phyloP scores from a whole-genome alignment of 495 filamentous ascomycete species.

The Cladorrhinum samala region DNA sequence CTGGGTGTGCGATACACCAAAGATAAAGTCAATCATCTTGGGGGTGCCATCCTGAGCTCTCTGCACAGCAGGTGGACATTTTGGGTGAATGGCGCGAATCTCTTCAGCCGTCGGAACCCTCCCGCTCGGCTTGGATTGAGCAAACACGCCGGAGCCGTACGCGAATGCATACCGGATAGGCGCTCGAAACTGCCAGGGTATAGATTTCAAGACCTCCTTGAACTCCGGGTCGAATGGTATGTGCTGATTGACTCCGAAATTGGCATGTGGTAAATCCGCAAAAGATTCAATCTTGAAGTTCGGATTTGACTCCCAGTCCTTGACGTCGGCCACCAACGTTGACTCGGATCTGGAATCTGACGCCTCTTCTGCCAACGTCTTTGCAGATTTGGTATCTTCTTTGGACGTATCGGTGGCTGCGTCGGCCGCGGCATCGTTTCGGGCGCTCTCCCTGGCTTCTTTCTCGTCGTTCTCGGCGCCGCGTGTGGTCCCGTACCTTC shows the following conservation, averaged over 20 bases:
- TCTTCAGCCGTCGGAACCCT: constrained; percentile 45
- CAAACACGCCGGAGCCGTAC: constrained; percentile 94
- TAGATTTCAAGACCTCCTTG: constrained; percentile 79
- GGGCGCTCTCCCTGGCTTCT: constrained; percentile 16
- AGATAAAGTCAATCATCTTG: constrained; percentile 98
- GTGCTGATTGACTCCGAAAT: constrained; percentile 93
- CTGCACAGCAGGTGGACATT: constrained; percentile 67
- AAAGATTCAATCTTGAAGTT: constrained; percentile 71
- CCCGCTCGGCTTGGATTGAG: constrained; percentile 54
- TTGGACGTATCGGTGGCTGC: constrained; percentile 14
- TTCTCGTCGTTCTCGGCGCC: constrained; percentile 10
- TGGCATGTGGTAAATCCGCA: constrained; percentile 76
- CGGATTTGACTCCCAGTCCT: constrained; percentile 74
- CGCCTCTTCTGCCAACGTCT: constrained; percentile 23
- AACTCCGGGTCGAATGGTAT: constrained; percentile 91
- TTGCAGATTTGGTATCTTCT: constrained; percentile 21
- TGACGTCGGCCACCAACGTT: constrained; percentile 27
- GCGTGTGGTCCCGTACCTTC: constrained; percentile 17
- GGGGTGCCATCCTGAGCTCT: constrained; percentile 77
- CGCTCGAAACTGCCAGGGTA: constrained; percentile 88
- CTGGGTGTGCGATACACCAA: constrained; percentile 89
- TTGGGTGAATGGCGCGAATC: constrained; percentile 61
- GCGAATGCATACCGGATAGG: constrained; percentile 95
- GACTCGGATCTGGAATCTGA: constrained; percentile 26
- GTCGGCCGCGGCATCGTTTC: constrained; percentile 22